Base-by-base conservation (phyloP, 2,329 filamentous ascomycete species). In the Fusarium multiceps region DNA sequence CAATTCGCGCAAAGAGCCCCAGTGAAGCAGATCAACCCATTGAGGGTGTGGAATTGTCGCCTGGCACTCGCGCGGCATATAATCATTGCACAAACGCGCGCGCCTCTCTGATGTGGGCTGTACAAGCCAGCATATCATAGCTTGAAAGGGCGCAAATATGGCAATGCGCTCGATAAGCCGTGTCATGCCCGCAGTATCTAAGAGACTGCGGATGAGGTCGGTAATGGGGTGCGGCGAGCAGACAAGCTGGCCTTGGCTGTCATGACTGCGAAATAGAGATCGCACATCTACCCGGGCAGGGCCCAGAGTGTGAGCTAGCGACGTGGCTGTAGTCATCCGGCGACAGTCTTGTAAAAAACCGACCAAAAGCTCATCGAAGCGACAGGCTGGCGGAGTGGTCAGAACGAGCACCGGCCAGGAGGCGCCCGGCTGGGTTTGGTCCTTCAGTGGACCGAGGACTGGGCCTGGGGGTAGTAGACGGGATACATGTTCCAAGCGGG, bases 281-380 rank as follows among this genome's bases (percentile, higher is more conserved):
- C 78, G 77, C 45, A 81, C 59, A 48, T 80, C 78, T 30, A 78
- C 77, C 49, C 69, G 74, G n/a, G 68, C 53, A 32, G 80, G 77
- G 6, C 80, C 78, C 23, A 78, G 74, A 8, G 81, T 73, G 34
- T 76, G 68, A 47, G 72, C 74, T 20, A 71, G 73, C 34, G 72
- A 71, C 63, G 67, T 72, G 51, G 72, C 61, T 41, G 72, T 68
- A n/a, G 76, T 73, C 47, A 80, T 74, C 49, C 73, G 75, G 43
- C 76, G 79, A 59, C 80, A 79, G 57, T 79, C 74, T 46, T 79
- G 76, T 18, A 82, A 64, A 46, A 82, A 78, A 49, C 78, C 75
- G 34, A 76, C 68, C n/a, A 81, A 57, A 37, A 81, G 73, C 41
- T 75, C 73, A 53, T 82, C 79, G 25, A 79, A 72, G 47, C 77